Evolutionary conservation across 2,329 filamentous ascomycete species (phyloP), one percentile per base, ranked within the genome.

Genomic region (Piedraia hortae): DNA sequence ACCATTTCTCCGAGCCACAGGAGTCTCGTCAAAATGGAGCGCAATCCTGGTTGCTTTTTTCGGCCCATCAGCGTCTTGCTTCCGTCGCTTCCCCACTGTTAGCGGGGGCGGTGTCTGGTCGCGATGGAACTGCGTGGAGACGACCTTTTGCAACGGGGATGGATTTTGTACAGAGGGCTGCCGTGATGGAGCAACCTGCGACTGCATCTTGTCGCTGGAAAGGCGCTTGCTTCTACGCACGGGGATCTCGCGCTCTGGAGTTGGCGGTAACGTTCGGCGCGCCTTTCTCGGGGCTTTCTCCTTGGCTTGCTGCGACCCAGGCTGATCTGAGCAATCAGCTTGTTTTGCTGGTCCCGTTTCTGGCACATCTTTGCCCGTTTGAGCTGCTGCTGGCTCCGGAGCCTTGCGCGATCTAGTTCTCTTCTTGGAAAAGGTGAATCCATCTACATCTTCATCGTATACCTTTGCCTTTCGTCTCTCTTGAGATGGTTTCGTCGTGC

Each of bases 1-100:
- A 47, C 89, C 88, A 43, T 93, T 93, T 22, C 78, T 64, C 42
- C 75, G 70, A 33, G 90, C 89, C 13, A 91, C 65, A 1, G 82
- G 82, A 8, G 82, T 93, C 42, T 93, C 82, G 36, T 75, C 78
- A 41, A 88, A 72, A 2, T 80, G 80, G 6, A 93, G 53, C 22
- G 74, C 59, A 28, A 91, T 88, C 36, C 74, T 75, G 27, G 60
- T 56, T 9, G 31, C 52, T 46, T 37, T 39, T 25, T 41, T 31
- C 20, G 33, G 33, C 9, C 28, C 32, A 22, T 35, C 27, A 6
- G 26, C 24, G 9, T 29, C 31, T 8, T 31, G 26, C 27, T 28
- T 33, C 20, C 50, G 47, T 35, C 47, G 48, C 36, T 53, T 53
- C 23, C 44, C 39, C 10, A 48, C 41, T 5, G 38, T 38, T 4